Percentiles rank a stretch among this genome's conserved stretches.
Conservation (phyloP, 1,139 yeast genomes). For the Tardiomyces digboiensis region DNA sequence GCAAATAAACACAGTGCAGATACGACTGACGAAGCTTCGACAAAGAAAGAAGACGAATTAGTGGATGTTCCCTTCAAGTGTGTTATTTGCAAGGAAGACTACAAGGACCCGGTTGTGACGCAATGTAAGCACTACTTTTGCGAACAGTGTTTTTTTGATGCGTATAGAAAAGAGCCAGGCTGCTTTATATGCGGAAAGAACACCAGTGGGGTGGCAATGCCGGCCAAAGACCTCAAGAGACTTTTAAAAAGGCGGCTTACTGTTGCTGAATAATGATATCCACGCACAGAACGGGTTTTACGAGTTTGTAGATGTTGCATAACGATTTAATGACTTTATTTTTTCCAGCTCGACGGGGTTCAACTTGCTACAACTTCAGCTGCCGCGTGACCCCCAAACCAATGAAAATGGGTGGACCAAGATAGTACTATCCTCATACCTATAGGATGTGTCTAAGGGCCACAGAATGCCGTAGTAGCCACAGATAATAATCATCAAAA, state of each 20-base stretch:
- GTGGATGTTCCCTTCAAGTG: constrained; percentile 52
- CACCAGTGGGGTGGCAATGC: constrained; percentile 44
- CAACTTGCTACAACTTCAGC: too few species aligned
- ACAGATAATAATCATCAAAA: too few species aligned
- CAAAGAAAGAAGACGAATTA: constrained; percentile 6
- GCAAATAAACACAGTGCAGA: constrained; percentile 7
- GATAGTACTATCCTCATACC: too few species aligned
- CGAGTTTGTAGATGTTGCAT: too few species aligned
- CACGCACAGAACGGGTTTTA: too few species aligned
- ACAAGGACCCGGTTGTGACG: constrained; percentile 50
- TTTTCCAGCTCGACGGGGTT: too few species aligned
- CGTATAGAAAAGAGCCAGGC: constrained; percentile 36
- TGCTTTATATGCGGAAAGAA: constrained; percentile 51
- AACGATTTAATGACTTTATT: too few species aligned
- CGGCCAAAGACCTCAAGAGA: constrained; percentile 19
- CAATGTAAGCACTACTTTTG: constrained; percentile 61
- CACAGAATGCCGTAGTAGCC: too few species aligned
- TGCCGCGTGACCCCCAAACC: too few species aligned
- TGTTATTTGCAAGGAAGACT: constrained; percentile 49
- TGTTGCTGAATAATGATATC: neutral
- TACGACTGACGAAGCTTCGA: too few species aligned
- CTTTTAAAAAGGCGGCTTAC: constrained; percentile 1
- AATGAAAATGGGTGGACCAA: too few species aligned
- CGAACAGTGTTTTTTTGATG: constrained; percentile 45
- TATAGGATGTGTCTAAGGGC: too few species aligned